phyloP scores from a whole-genome alignment of 352 stramenopile species.

The Phytophthora uliginosa region DNA sequence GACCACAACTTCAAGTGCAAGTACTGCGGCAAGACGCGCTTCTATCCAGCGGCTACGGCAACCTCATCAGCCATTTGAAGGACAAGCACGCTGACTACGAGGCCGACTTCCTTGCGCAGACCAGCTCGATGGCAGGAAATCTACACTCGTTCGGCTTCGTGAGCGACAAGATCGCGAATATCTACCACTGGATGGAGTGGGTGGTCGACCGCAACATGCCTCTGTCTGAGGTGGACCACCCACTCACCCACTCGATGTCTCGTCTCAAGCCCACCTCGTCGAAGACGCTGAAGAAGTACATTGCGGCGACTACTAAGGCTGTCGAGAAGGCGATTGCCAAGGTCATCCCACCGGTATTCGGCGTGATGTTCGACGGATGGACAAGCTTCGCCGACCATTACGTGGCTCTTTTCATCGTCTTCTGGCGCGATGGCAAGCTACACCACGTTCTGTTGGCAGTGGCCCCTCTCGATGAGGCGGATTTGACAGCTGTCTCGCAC shows the following conservation, averaged over 20 bases:
- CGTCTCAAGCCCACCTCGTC: conserved; percentile 6
- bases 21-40: not conserved
- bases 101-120: not conserved
- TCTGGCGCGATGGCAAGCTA: too few species aligned
- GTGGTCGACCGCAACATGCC: conserved; percentile 16
- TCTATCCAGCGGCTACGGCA: not conserved
- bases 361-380: too few species aligned
- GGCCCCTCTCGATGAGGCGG: too few species aligned
- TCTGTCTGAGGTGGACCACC: conserved; percentile 14
- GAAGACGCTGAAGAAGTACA: conserved; percentile 3
- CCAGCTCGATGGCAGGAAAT: not conserved
- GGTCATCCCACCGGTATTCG: too few species aligned
- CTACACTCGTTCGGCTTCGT: conserved; percentile 1
- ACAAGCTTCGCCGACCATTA: too few species aligned
- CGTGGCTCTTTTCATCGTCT: too few species aligned
- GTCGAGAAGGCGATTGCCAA: not conserved
- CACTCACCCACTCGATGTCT: not conserved
- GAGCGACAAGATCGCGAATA: not conserved
- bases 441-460: too few species aligned
- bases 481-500: too few species aligned
- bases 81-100: conserved; percentile 5
- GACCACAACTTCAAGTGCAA: conserved; percentile 17
- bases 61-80: conserved; percentile 9
- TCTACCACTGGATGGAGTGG: conserved; percentile 6
- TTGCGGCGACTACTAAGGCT: not conserved